Percentiles rank a stretch among this genome's conserved stretches.
Evolutionary conservation across 2,329 filamentous ascomycete genomes (phyloP).

Genomic region (Rachicladosporium sp.): DNA sequence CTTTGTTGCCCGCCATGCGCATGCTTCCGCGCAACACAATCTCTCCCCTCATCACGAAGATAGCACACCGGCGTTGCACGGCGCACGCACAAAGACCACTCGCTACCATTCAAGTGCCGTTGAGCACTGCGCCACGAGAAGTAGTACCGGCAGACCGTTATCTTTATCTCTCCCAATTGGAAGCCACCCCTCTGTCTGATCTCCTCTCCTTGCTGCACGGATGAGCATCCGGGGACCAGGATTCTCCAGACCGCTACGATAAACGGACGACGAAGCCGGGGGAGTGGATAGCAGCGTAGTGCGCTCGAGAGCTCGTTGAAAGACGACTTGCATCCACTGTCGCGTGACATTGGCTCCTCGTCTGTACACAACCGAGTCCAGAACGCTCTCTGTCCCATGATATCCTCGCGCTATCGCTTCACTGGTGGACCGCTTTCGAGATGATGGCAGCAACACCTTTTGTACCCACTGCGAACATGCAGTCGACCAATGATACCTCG

Average conservation of each 20-base stretch:
- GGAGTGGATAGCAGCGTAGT: neutral
- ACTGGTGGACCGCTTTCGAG: conserved; percentile 4
- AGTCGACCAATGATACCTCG: conserved; percentile 14
- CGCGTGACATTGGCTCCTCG: no score
- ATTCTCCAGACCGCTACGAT: conserved; percentile 19
- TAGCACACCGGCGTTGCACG: no score
- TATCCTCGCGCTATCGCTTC: neutral
- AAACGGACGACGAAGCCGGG: neutral
- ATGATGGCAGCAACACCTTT: conserved; percentile 18
- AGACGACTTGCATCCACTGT: no score
- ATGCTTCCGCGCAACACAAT: no score
- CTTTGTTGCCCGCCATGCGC: no score
- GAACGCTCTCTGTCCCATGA: no score
- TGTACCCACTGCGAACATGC: conserved; percentile 10
- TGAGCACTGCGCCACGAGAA: no score
- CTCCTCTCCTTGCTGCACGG: conserved; percentile 15
- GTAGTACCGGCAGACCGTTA: conserved; percentile 3
- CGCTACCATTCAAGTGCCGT: no score
- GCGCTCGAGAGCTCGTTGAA: no score
- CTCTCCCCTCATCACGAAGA: no score
- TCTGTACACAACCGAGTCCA: no score
- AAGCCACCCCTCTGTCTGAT: conserved; percentile 2
- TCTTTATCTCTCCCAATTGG: conserved; percentile 5
- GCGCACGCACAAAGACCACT: no score
- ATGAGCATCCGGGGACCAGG: conserved; percentile 9